phyloP scores from a whole-genome alignment of 805 yeast species.

The Yamadazyma philogaea region DNA sequence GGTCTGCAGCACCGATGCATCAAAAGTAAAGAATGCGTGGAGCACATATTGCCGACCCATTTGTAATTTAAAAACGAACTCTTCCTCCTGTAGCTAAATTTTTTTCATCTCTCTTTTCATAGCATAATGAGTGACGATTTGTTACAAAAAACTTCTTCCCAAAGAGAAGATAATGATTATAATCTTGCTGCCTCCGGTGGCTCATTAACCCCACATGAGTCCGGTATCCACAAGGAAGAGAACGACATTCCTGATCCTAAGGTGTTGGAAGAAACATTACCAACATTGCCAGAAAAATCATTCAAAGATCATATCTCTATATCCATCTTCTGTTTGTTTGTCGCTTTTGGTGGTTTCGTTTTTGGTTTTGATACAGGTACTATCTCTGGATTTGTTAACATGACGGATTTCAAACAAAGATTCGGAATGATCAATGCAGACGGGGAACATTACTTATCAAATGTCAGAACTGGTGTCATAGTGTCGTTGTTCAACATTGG shows the following conservation, averaged over 20 bases:
- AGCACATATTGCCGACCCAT: not conserved
- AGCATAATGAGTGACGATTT: not conserved
- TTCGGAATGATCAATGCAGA: slow-evolving; percentile 45
- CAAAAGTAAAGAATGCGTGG: not conserved
- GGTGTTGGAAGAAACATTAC: slow-evolving; percentile 7
- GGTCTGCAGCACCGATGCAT: slow-evolving; percentile 6
- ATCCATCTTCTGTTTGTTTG: slow-evolving; percentile 46
- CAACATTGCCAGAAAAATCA: slow-evolving; percentile 26
- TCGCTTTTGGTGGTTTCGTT: slow-evolving; percentile 75
- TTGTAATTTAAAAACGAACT: not conserved
- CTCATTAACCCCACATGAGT: slow-evolving; percentile 2
- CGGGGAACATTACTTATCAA: slow-evolving; percentile 44
- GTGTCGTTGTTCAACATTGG: slow-evolving; percentile 63
- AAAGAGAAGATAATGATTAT: not conserved
- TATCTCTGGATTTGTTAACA: slow-evolving; percentile 66
- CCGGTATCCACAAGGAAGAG: not conserved
- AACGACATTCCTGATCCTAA: not conserved
- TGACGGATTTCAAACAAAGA: slow-evolving; percentile 52
- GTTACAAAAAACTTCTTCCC: slow-evolving; percentile 1
- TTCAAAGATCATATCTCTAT: slow-evolving; percentile 32
- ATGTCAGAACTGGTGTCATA: slow-evolving; percentile 50
- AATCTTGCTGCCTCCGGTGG: not conserved
- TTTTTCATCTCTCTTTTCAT: not conserved
- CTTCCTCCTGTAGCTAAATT: not conserved
- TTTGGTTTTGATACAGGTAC: slow-evolving; percentile 82